Conservation (phyloP, 805 yeast species). For the Candida montana region DNA sequence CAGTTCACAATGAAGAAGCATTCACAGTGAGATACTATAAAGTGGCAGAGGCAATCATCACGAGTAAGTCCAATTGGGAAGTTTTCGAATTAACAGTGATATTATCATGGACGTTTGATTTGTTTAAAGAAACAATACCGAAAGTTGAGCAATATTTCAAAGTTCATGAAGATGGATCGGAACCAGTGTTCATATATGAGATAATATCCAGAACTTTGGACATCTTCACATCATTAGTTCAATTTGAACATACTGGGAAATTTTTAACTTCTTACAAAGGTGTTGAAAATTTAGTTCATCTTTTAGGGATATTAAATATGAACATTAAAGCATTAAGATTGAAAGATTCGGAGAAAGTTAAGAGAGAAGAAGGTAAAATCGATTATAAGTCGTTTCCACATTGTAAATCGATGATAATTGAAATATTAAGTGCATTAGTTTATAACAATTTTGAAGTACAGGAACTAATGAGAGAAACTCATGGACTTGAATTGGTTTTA, state of each 20-base stretch:
- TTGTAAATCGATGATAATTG: slow-evolving; percentile 61
- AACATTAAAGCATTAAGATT: slow-evolving; percentile 28
- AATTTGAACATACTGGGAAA: slow-evolving; percentile 32
- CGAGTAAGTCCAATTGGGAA: slow-evolving; percentile 34
- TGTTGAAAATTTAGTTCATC: slow-evolving; percentile 26
- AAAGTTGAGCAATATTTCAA: slow-evolving; percentile 25
- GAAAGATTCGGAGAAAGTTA: slow-evolving; percentile 18
- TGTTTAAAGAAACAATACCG: slow-evolving; percentile 22
- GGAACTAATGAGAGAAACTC: slow-evolving; percentile 56
- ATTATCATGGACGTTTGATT: slow-evolving; percentile 33
- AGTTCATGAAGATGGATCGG: slow-evolving; percentile 9
- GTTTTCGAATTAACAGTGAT: slow-evolving; percentile 33
- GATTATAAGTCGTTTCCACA: slow-evolving; percentile 49
- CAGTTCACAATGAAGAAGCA: slow-evolving; percentile 10
- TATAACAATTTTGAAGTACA: slow-evolving; percentile 52
- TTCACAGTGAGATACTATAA: slow-evolving; percentile 21
- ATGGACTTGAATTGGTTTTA: slow-evolving; percentile 66
- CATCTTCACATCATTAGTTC: slow-evolving; percentile 27
- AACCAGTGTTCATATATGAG: slow-evolving; percentile 25
- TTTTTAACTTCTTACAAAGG: slow-evolving; percentile 33
- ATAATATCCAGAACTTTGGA: slow-evolving; percentile 28
- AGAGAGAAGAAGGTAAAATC: slow-evolving; percentile 7
- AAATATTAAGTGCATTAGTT: slow-evolving; percentile 55
- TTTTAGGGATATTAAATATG: slow-evolving; percentile 29
- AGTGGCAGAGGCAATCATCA: slow-evolving; percentile 28